A percentile compares a stretch with the other conserved stretches of the same genome.
Evolutionary conservation across 148 eudicot species (phyloP).

Genomic region (Rhododendron vialii): DNA sequence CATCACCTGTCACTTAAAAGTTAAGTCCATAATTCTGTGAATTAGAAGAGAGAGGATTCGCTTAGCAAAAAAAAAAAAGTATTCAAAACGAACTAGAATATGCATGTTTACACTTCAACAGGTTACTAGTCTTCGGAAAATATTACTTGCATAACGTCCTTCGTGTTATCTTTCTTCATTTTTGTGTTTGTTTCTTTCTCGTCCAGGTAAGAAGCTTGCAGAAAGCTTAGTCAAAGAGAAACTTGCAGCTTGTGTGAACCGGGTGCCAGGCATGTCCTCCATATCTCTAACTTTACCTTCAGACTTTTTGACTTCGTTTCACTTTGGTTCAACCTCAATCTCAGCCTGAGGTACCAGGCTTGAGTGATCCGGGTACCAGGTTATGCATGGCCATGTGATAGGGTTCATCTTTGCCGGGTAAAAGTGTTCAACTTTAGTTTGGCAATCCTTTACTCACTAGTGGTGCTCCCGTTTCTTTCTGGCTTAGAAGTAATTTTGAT

Average conservation of each 20-base stretch:
- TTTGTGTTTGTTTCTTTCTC: background rate
- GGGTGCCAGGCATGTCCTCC: constrained; percentile 74
- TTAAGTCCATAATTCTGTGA: background rate
- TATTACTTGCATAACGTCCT: background rate
- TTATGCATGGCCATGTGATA: background rate
- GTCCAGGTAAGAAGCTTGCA: constrained; percentile 76
- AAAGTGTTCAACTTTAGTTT: background rate
- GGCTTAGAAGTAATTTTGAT: background rate
- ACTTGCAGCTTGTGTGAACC: constrained; percentile 95
- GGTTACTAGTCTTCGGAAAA: background rate
- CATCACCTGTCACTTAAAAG: background rate
- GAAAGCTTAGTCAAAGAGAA: constrained; percentile 85
- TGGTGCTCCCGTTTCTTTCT: background rate
- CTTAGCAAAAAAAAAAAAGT: background rate
- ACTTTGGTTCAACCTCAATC: background rate
- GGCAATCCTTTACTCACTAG: background rate
- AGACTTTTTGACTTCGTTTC: background rate
- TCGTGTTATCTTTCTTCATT: background rate
- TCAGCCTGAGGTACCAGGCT: background rate
- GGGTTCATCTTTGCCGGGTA: background rate
- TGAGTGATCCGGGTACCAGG: background rate
- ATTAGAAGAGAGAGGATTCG: background rate
- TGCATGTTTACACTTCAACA: background rate
- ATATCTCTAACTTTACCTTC: background rate
- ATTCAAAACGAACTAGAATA: background rate